These are phyloP conservation scores for Aureobasidium mangrovei DNA, from an alignment of 2,329 filamentous ascomycete genomes.

Conservation along the genomic window DNA sequence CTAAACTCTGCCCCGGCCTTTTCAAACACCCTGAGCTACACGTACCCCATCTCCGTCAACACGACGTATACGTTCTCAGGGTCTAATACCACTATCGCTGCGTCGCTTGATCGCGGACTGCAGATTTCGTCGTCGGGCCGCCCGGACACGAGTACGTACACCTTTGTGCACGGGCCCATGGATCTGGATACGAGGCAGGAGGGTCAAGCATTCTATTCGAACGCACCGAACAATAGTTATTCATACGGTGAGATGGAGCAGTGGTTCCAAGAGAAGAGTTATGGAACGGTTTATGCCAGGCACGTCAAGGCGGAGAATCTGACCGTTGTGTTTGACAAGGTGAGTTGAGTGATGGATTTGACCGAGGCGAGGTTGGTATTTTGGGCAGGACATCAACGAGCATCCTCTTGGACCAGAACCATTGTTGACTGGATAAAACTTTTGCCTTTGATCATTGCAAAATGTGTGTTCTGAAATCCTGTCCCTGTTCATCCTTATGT, in stretches of 20 bases:
- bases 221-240: not conserved
- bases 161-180: not conserved
- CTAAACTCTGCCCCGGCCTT: not conserved
- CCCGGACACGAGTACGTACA: not conserved
- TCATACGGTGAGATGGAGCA: slow-evolving; percentile 7
- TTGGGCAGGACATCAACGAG: no score
- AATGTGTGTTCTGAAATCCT: no score
- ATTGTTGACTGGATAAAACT: no score
- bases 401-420: no score
- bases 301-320: slow-evolving; percentile 3
- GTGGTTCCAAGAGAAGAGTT: not conserved
- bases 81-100: not conserved
- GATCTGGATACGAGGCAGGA: not conserved
- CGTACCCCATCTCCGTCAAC: not conserved
- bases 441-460: no score
- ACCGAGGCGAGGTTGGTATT: no score
- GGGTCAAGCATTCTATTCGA: slow-evolving; percentile 3
- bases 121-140: not conserved
- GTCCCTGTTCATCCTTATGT: no score
- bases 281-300: not conserved
- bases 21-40: not conserved
- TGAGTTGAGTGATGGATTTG: not conserved
- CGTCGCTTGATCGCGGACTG: not conserved
- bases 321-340: not conserved
- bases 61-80: not conserved